Base-by-base conservation (phyloP, 805 yeast genomes). In the Jamesozyma spencerorum region DNA sequence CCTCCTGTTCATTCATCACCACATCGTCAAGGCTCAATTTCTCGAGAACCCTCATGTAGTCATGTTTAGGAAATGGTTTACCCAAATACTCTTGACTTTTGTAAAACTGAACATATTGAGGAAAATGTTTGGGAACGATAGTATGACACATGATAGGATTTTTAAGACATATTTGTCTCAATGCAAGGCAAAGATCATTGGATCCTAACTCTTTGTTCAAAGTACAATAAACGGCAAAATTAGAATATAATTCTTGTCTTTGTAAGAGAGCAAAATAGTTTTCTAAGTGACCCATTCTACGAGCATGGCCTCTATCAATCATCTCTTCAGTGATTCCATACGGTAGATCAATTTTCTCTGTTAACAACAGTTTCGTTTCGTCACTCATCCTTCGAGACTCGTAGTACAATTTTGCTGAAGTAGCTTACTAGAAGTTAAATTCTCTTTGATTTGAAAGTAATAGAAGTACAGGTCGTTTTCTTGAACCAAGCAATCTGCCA, bases 271-370 rank as follows among this genome's bases (percentile, higher is more conserved):
- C 59, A 39, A 57, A 55, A 41, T 48, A 49, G 37, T 52, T 48
- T 40, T 57, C 60, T 24, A 56, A 26, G 36, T 47, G 51, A 10
- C 59, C 62, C 50, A 55, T 43, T 14, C 53, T 50, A 42, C 62
- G 49, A 2, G 57, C 57, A 47, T 57, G 62, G 17, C 60, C 60
- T 22, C 45, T 41, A 13, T 45, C 46, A 12, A 48, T 39, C 39
- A 47, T 33, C 20, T 44, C 37, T 26, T 31, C 15, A 3, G 38
- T n/a, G 12, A 35, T 12, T 2, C 29, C 41, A 18, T n/a, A n/a
- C 2, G 38, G 41, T 22, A 34, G 19, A 5, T 22, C n/a, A 8
- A n/a, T n/a, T 10, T 22, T 22, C 26, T 22, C 26, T 7, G 10
- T 29, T n/a, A 29, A n/a, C 31, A 29, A 29, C 7, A 13, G 31